Evolutionary conservation across 257 asterid species (phyloP), one percentile per base, ranked within the genome.

Genomic region (Sherardia arvensis): DNA sequence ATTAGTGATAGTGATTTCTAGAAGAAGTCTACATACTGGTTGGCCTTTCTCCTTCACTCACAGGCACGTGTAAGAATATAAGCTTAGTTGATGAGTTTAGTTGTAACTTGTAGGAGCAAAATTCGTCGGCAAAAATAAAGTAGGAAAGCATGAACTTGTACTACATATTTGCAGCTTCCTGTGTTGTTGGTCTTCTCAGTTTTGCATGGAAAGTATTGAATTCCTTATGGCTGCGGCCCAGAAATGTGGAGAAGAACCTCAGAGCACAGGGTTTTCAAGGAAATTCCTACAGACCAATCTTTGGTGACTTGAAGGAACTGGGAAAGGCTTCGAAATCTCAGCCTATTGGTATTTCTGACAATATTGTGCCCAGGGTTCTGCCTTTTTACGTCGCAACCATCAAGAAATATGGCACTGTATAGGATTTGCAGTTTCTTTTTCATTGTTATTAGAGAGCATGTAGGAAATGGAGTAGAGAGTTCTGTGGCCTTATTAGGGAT

Each of bases 401-500:
- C 71, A 15, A 62, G 20, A 58, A 68, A 49, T 71, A 55, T 40
- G 83, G 81, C 69, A 76, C n/a, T n/a, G n/a, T n/a, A n/a, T n/a
- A n/a, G n/a, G n/a, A n/a, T n/a, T n/a, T n/a, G n/a, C n/a, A n/a
- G n/a, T n/a, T n/a, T n/a, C n/a, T n/a, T n/a, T n/a, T n/a, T n/a
- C n/a, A n/a, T n/a, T n/a, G n/a, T n/a, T n/a, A n/a, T n/a, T n/a
- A n/a, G n/a, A n/a, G n/a, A n/a, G n/a, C n/a, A n/a, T n/a, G n/a
- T n/a, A n/a, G n/a, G n/a, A n/a, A n/a, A n/a, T n/a, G n/a, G n/a
- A n/a, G n/a, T n/a, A n/a, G n/a, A n/a, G n/a, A n/a, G n/a, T 30
- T 30, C 34, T 2, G 34, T 30, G 34, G 6, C 6, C 6, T 30
- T 30, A 30, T 30, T 30, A 6, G 34, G 3, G 34, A 2, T 30